Base-by-base conservation (phyloP, 805 yeast species). In the Saturnispora zaruensis region DNA sequence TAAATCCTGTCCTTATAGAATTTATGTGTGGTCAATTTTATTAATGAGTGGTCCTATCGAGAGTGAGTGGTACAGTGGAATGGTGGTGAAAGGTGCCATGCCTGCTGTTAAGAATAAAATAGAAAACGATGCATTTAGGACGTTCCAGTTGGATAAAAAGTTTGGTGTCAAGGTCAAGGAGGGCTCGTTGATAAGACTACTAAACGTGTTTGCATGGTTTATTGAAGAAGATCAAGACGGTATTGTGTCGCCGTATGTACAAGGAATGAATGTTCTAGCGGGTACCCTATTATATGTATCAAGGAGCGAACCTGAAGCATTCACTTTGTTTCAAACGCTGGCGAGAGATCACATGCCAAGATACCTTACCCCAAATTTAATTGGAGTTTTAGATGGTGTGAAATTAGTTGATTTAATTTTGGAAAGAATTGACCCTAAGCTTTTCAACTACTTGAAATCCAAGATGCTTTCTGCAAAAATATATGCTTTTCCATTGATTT, bases 251-350 rank as follows among this genome's bases (percentile, higher is more conserved):
- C 67, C 72, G 0, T 87, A 87, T 60, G 96, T 89, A n/a, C 96
- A 89, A 62, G 96, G 96, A 2, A 79, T 90, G 84, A 89, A 89
- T 62, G 88, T 89, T 0, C 64, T 89, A 21, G 75, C 84, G 23
- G 96, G 96, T 0, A 96, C 96, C 1, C 77, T 89, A 49, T 75
- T 88, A 16, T 89, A 78, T 61, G 74, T 84, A 1, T 75, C 84
- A 57, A 80, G 82, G 40, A 78, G 88, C 33, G 97, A 89, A 62
- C 89, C 96, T 0, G 87, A 88, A 66, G 93, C 96, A 2, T 88
- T 81, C 62, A 78, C 84, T 9, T 53, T 90, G 33, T 79, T 87
- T 56, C 80, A 81, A 46, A 74, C 76, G 21, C 66, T 89, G 38
- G 66, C 89, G 44, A 74, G 76, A 3, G 66, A 70, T 28, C 80